Evolutionary conservation across 176 grass and related monocot genomes (phyloP), one percentile per base, ranked within the genome.

Genomic region (Leersia perrieri): DNA sequence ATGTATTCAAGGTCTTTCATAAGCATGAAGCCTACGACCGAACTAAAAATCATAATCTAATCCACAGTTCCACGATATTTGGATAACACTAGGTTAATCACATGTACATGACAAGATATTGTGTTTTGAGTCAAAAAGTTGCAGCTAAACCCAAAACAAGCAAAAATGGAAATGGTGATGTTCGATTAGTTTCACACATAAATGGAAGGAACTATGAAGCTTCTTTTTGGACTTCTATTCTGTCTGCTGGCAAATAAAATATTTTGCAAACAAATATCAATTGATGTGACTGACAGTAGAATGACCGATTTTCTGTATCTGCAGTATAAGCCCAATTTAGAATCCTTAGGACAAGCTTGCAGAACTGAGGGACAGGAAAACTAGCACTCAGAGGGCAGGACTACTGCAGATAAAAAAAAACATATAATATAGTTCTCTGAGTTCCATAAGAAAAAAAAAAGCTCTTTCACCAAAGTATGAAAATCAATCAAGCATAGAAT

Each of bases 121-220:
- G 51, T n/a, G 6, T 28, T n/a, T n/a, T 13, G 78, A 9, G 20
- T 34, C 9, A 72, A 30, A 7, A 16, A 33, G 77, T 42, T 33
- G 36, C 49, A 80, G 26, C 49, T 74, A 74, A 30, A 53, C 27
- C 18, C 20, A 28, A 74, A 42, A 80, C 47, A 38, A 60, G 5
- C n/a, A 15, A 66, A 83, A 70, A 72, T 9, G 33, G 18, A 87
- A 71, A 20, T 28, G 13, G 64, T 25, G 0, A n/a, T 58, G 66
- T 88, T 70, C 12, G 3, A 14, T 73, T 78, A 68, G 27, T 75
- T 83, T 73, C 33, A 40, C 32, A 77, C n/a, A 71, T 33, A 71
- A 82, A 82, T 27, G 44, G 10, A 66, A 57, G 9, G 72, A 25
- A 73, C 9, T 78, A 73, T 33, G 77, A 31, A 66, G 49, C 4